Evolutionary conservation across 140 eudicot genomes (phyloP).

Genomic region (Senecio squalidus): DNA sequence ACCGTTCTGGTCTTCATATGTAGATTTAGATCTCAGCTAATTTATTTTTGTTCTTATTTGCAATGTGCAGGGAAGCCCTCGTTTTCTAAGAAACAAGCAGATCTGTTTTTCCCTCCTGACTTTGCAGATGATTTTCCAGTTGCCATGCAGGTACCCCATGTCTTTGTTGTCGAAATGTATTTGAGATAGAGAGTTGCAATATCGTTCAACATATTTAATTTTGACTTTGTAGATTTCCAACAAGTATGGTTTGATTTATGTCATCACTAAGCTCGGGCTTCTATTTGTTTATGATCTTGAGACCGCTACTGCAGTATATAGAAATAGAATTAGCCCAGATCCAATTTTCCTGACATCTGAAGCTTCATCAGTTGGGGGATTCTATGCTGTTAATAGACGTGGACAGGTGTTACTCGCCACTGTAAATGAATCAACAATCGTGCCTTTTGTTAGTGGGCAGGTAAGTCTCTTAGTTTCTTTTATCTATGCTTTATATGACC

Average conservation of each 20-base stretch:
- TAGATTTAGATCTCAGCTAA: neutral
- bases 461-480: constrained; percentile 20
- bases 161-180: constrained; percentile 6
- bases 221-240: constrained; percentile 31
- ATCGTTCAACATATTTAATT: constrained; percentile 15
- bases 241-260: constrained; percentile 72
- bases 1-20: neutral
- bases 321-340: constrained; percentile 98
- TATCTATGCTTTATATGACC: constrained; percentile 3
- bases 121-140: constrained; percentile 97
- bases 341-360: constrained; percentile 97
- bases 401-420: constrained; percentile 99
- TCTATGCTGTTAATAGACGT: constrained; percentile 93
- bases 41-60: neutral
- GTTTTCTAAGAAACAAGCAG: constrained; percentile 95
- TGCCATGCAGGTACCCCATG: constrained; percentile 82
- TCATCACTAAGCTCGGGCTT: constrained; percentile 90
- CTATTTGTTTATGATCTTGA: constrained; percentile 75
- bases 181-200: constrained; percentile 7
- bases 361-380: constrained; percentile 96
- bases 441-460: constrained; percentile 86
- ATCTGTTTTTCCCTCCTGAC: constrained; percentile 98
- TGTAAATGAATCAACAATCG: constrained; percentile 88
- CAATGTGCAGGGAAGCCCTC: constrained; percentile 77
- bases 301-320: constrained; percentile 92